Percentiles rank a stretch among this genome's conserved stretches.
Evolutionary conservation across 2,329 filamentous ascomycete species (phyloP).

Genomic region (Plectosphaerella sp.): DNA sequence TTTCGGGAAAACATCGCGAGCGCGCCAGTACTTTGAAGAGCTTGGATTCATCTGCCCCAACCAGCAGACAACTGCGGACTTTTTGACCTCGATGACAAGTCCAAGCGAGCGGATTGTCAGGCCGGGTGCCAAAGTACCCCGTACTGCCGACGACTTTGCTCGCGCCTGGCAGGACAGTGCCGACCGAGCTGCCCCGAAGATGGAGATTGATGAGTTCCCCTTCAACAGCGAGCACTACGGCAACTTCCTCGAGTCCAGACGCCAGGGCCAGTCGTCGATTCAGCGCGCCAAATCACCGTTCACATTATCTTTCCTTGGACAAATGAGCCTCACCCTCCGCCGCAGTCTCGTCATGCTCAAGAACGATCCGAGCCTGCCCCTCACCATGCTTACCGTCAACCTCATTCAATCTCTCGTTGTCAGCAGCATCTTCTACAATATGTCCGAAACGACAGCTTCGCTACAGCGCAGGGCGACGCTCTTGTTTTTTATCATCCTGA

Average conservation of each 20-base stretch:
- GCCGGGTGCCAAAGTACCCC: conserved; percentile 21
- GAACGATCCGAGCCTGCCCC: conserved; percentile 32
- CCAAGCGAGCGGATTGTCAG: conserved; percentile 18
- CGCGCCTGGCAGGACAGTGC: conserved; percentile 18
- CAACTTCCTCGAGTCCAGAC: conserved; percentile 5
- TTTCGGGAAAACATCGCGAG: conserved; percentile 57
- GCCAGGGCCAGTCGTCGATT: conserved; percentile 18
- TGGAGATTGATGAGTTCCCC: conserved; percentile 18
- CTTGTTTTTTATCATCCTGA: conserved; percentile 49
- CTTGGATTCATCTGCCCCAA: conserved; percentile 58
- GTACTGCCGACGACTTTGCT: conserved; percentile 25
- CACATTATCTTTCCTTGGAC: conserved; percentile 40
- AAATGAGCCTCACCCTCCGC: conserved; percentile 37
- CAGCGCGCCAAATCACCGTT: conserved; percentile 43
- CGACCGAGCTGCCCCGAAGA: conserved; percentile 19
- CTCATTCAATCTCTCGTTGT: conserved; percentile 46
- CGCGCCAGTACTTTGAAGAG: conserved; percentile 59
- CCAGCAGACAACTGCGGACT: conserved; percentile 58
- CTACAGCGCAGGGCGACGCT: conserved; percentile 42
- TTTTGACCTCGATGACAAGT: conserved; percentile 57
- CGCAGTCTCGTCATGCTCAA: conserved; percentile 32
- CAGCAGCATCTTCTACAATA: conserved; percentile 45
- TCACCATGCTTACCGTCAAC: conserved; percentile 35
- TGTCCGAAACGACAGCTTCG: conserved; percentile 32
- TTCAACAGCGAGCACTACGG: conserved; percentile 7